phyloP scores from a whole-genome alignment of 2,329 filamentous ascomycete species.

The Bipolaris victoriae region DNA sequence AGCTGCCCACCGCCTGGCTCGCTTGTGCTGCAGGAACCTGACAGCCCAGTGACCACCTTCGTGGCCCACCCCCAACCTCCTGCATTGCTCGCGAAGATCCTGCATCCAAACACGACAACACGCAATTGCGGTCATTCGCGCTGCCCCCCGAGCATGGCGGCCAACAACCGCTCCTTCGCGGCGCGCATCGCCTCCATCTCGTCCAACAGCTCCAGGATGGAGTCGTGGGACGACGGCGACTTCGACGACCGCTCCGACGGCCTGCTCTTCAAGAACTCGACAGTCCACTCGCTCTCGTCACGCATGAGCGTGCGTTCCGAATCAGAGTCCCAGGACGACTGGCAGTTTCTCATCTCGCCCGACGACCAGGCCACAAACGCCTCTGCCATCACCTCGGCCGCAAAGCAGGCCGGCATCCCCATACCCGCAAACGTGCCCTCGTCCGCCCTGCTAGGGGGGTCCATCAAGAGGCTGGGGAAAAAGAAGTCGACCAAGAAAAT shows the following conservation, averaged over 20 bases:
- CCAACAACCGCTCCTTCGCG: slow-evolving; percentile 46
- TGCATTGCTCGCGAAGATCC: slow-evolving; percentile 13
- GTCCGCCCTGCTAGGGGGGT: slow-evolving; percentile 88
- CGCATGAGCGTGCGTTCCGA: slow-evolving; percentile 85
- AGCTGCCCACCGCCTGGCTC: slow-evolving; percentile 13
- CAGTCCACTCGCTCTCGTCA: slow-evolving; percentile 77
- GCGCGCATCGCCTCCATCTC: slow-evolving; percentile 59
- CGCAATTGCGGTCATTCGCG: slow-evolving; percentile 26
- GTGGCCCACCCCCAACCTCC: slow-evolving; percentile 16
- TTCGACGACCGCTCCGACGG: slow-evolving; percentile 54
- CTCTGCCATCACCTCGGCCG: slow-evolving; percentile 80
- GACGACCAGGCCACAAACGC: slow-evolving; percentile 84
- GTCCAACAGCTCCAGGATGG: slow-evolving; percentile 61
- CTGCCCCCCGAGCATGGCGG: slow-evolving; percentile 34
- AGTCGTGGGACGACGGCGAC: slow-evolving; percentile 68
- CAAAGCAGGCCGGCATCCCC: slow-evolving; percentile 88
- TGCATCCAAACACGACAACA: slow-evolving; percentile 16
- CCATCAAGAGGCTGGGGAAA: slow-evolving; percentile 84
- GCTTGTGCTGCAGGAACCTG: slow-evolving; percentile 15
- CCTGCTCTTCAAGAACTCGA: slow-evolving; percentile 76
- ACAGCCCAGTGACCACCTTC: slow-evolving; percentile 14
- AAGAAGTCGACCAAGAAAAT: slow-evolving; percentile 54
- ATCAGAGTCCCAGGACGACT: slow-evolving; percentile 79
- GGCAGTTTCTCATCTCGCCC: slow-evolving; percentile 81
- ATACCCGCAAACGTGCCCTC: slow-evolving; percentile 85